Base-by-base conservation (phyloP, 2,329 filamentous ascomycete species). In the Alternaria triticina region DNA sequence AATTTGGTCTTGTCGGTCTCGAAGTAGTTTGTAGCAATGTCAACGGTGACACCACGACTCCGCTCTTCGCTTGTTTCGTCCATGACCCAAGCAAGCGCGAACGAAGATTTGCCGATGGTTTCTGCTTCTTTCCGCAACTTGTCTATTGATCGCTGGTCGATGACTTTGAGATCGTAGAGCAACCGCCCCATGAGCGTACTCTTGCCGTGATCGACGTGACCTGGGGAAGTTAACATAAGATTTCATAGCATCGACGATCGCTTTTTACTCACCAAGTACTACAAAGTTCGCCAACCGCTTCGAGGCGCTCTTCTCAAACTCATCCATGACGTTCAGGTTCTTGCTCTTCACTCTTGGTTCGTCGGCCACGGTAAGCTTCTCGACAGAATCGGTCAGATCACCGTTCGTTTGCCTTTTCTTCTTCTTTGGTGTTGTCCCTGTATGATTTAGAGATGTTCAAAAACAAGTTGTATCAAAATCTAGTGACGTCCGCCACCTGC, bases 111-210 rank as follows among this genome's bases (percentile, higher is more conserved):
- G 6, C 96, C 96, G 43, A 97, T 91, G 63, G 90, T 93, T 71
- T 97, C 91, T 1, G 96, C 95, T 81, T 97, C 94, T 78, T 91
- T 91, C 20, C 90, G 88, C 72, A 96, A 94, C 77, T 91, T 95
- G 60, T 97, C 93, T 64, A 99, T 86, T 0, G 94, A 95, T 63
- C 94, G 86, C 76, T 97, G 89, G 70, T 97, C 92, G 7, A 99
- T 89, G 25, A 94, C 91, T 63, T 94, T 91, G 44, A 97, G 86
- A 72, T 99, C 96, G 45, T 95, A 89, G 6, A 99, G 83, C 27
- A 99, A 81, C n/a, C 96, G 89, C 0, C 95, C 96, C 95, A 99
- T 98, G 40, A 99, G 86, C 6, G 96, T 99, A 78, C 94, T 97
- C 81, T 99, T 99, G 56, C 96, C 96, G 56, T 96, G 95, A 79